Conservation (phyloP, 768 basidiomycete species). For the Trametes sanguinea region DNA sequence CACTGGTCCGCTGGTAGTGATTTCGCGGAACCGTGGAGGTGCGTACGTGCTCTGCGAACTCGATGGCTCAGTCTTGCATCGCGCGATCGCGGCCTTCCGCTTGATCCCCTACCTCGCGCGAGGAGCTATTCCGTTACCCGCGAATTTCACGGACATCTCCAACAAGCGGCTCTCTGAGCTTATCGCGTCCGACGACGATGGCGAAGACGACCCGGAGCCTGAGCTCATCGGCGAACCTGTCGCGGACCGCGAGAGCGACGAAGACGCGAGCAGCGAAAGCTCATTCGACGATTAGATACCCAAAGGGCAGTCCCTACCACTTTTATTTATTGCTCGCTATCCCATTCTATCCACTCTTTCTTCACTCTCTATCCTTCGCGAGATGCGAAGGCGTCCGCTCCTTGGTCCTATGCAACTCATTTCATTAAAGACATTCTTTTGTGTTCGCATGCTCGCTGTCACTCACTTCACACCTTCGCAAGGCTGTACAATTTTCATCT, state of each 20-base stretch:
- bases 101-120: slow-evolving; percentile 26
- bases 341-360: no score
- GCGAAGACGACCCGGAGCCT: not conserved
- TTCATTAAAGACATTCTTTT: not conserved
- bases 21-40: slow-evolving; percentile 18
- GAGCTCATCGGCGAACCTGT: not conserved
- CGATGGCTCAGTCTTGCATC: slow-evolving; percentile 23
- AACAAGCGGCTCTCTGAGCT: not conserved
- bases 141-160: not conserved
- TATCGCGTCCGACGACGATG: not conserved
- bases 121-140: not conserved
- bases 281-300: no score
- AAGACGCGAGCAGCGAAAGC: no score
- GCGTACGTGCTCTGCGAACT: slow-evolving; percentile 25
- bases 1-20: slow-evolving; percentile 27
- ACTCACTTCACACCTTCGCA: not conserved
- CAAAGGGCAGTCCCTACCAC: no score
- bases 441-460: not conserved
- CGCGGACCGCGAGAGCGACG: no score
- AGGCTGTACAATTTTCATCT: slow-evolving; percentile 1
- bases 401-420: no score
- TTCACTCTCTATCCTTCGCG: no score
- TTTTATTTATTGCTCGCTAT: no score
- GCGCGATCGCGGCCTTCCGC: slow-evolving; percentile 21
- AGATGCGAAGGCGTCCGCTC: no score